Evolutionary conservation across 495 filamentous ascomycete genomes (phyloP), one percentile per base, ranked within the genome.

Genomic region (Bacidia rubella): DNA sequence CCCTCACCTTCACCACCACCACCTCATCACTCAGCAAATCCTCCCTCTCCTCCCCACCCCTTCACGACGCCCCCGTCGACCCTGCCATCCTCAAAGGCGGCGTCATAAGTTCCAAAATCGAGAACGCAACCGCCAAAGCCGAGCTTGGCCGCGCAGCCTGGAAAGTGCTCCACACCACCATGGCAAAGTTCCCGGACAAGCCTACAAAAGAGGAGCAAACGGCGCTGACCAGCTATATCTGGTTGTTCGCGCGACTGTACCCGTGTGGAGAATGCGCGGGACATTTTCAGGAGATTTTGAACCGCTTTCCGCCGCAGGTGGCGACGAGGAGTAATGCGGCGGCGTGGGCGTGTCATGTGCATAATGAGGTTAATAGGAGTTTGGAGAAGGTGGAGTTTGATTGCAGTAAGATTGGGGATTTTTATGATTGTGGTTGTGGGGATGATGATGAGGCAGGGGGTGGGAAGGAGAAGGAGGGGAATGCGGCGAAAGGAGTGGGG

Each of bases 381-480:
- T 70, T 97, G 51, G 68, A 79, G 52, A 98, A 98, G 66, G 71
- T 75, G 0, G 57, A 79, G 48, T 97, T 95, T 65, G 87, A 97
- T 63, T 98, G 92, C 60, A 80, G 76, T 44, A 83, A 87, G 11
- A 83, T 98, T 53, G 88, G 87, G 2, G 87, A 93, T 53, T 85
- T 87, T 58, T 98, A 98, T 65, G 90, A 98, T 65, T 98, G 92
- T 60, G 92, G 92, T 11, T 98, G 92, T 64, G 85, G 81, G 2
- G 89, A 87, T 25, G 87, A 90, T 49, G 80, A 76, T 17, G 62
- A 66, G 45, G 57, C 46, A 41, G 53, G 58, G 35, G 63, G 62
- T 24, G 41, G 7, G 15, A 61, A 61, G 44, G 57, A 56, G 38
- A 58, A 48, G 20, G 56, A 55, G 47, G 41, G 53, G 49, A 54